Conservation (phyloP, 148 eudicot genomes). For the Talinum fruticosum region DNA sequence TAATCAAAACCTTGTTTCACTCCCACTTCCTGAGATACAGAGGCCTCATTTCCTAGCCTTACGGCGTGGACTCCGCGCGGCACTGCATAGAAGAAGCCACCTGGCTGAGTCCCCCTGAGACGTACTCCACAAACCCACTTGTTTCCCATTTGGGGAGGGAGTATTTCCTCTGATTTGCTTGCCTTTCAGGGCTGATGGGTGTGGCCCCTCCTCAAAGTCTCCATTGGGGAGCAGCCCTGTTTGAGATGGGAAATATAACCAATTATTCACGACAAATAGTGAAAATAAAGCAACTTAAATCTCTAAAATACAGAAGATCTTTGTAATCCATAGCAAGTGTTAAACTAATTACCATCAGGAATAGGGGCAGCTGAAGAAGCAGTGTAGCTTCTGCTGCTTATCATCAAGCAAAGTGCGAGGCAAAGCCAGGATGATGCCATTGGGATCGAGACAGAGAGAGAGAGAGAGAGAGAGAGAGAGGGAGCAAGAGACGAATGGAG, state of each 20-base stretch:
- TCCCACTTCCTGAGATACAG: conserved; percentile 48
- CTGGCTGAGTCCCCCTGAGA: conserved; percentile 83
- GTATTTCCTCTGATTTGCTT: conserved; percentile 56
- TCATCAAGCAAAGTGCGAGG: conserved; percentile 6
- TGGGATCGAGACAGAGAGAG: background rate
- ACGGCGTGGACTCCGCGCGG: conserved; percentile 67
- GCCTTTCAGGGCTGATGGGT: conserved; percentile 44
- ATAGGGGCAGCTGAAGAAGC: conserved; percentile 6
- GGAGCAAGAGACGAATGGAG: background rate
- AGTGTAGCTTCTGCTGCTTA: conserved; percentile 11
- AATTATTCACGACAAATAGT: no score
- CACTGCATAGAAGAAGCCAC: conserved; percentile 58
- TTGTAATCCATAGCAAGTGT: no score
- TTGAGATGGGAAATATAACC: background rate
- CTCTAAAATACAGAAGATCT: no score
- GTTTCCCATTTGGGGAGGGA: conserved; percentile 85
- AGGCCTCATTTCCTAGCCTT: conserved; percentile 67
- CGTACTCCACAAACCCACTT: conserved; percentile 74
- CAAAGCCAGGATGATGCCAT: conserved; percentile 1
- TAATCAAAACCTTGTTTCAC: conserved; percentile 43
- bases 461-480: conserved; percentile 8
- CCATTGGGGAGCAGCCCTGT: conserved; percentile 81
- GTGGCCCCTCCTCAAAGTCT: conserved; percentile 68
- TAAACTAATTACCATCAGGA: conserved; percentile 16
- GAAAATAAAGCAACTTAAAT: no score